Evolutionary conservation across 2,329 filamentous ascomycete species (phyloP), one percentile per base, ranked within the genome.

Genomic region (Hypoxylon sp.): DNA sequence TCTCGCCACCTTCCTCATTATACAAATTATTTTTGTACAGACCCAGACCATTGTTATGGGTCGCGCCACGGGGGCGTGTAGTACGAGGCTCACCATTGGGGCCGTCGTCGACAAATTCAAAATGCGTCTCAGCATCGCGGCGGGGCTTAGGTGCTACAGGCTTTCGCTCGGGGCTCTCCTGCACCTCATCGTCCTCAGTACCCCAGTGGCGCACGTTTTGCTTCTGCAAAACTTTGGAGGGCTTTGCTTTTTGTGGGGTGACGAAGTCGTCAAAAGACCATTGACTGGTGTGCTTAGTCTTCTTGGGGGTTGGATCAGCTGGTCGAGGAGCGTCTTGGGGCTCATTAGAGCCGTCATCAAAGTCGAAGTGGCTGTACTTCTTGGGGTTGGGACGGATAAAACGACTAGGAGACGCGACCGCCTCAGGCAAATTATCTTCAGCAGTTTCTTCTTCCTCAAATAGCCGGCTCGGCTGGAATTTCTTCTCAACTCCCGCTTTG

Each of bases 221-320:
- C 42, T 86, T 83, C 66, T 90, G 87, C 59, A 85, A 77, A 22
- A 87, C 79, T 79, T 91, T 92, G 50, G 85, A 82, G 3, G 87
- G 85, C 53, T 88, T 84, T 27, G 82, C 73, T 85, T 97, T 97
- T 72, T 91, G 87, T 0, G 95, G 95, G 0, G 95, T 97, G 14
- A 84, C 83, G 75, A 97, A 97, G 81, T 97, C 94, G 68, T 93
- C 89, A 80, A 98, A 98, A 54, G 90, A 89, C 94, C 95, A 98
- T 69, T 93, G 91, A 71, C 90, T 90, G 66, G 86, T 83, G 77
- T 93, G 90, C 82, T 92, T 93, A 61, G 85, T 84, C 76, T 85
- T 86, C 59, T 85, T 79, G 20, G 85, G 79, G 22, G 81, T 77
- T 2, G 80, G 73, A 6, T 81, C 73, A 57, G 79, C 82, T n/a